Evolutionary conservation across 2,329 filamentous ascomycete species (phyloP).

Genomic region (Fusarium newnesense): DNA sequence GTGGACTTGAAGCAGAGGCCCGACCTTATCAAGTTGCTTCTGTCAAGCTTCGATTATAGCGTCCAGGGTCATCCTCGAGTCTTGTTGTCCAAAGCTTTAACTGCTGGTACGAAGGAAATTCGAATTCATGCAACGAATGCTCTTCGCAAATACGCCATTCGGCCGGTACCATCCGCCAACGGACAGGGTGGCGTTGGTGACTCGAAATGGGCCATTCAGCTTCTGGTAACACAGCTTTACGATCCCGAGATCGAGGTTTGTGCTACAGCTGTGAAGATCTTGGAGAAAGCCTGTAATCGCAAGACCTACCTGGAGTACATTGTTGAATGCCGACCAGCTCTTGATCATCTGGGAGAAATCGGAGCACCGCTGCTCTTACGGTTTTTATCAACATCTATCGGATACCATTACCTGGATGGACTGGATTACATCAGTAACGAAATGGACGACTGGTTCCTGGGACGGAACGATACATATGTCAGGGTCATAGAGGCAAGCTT

Average conservation of each 20-base stretch:
- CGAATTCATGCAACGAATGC: constrained; percentile 90
- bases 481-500: constrained; percentile 94
- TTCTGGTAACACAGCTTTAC: constrained; percentile 98
- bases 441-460: constrained; percentile 99
- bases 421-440: constrained; percentile 99
- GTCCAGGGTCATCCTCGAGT: constrained; percentile 90
- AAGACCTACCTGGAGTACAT: constrained; percentile 93
- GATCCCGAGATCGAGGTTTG: constrained; percentile 98
- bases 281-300: constrained; percentile 96
- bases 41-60: constrained; percentile 93
- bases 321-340: constrained; percentile 91
- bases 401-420: constrained; percentile 96
- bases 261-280: constrained; percentile 93
- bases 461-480: constrained; percentile 96
- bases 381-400: constrained; percentile 94
- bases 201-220: constrained; percentile 94
- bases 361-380: constrained; percentile 91
- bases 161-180: constrained; percentile 51
- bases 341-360: constrained; percentile 96
- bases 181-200: constrained; percentile 62
- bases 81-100: constrained; percentile 92
- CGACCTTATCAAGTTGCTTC: constrained; percentile 87
- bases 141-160: constrained; percentile 84
- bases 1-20: constrained; percentile 90
- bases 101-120: constrained; percentile 89